Evolutionary conservation across 306 rosid genomes (phyloP), one percentile per base, ranked within the genome.

Genomic region (Luffa aegyptiaca): DNA sequence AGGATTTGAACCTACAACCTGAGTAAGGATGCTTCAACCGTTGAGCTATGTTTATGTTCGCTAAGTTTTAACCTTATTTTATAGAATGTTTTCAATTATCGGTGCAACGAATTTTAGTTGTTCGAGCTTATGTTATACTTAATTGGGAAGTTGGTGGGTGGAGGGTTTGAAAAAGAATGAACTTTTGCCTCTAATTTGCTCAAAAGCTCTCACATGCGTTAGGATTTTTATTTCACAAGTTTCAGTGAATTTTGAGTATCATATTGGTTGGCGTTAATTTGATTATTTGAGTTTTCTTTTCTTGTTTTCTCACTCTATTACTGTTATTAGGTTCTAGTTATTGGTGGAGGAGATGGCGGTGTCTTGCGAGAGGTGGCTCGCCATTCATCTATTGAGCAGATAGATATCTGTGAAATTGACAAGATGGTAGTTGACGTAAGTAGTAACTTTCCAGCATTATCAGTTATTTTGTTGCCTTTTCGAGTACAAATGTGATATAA

Each of bases 291-390:
- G 16, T 42, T 39, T 26, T 48, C 36, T 64, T 39, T 44, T 46
- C 69, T 78, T 42, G 49, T 82, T 79, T 51, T 56, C 83, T 88
- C 36, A 49, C 78, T 48, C 33, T 63, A 26, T 76, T 75, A 62
- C 53, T 79, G 13, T 35, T 53, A 61, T 76, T 84, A 96, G 99
- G 94, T 96, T 88, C 87, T 96, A 92, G 98, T 96, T 81, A 96
- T 96, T 61, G 99, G 99, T 59, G 99, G 99, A 77, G 99, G 99
- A 80, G 99, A 96, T 79, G 98, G 99, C 71, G 99, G 99, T n/a
- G 99, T 96, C 57, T 51, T 96, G 75, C 90, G 99, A 81, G 99
- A 96, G 90, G 96, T 96, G 65, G 76, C 99, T 85, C 98, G 99
- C 18, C 93, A 96, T 87, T 77, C 92, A 51, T 93, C 98, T 13